These are phyloP conservation scores for Lithohypha guttulata DNA, from an alignment of 2,329 filamentous ascomycete genomes.

Conservation along the genomic window DNA sequence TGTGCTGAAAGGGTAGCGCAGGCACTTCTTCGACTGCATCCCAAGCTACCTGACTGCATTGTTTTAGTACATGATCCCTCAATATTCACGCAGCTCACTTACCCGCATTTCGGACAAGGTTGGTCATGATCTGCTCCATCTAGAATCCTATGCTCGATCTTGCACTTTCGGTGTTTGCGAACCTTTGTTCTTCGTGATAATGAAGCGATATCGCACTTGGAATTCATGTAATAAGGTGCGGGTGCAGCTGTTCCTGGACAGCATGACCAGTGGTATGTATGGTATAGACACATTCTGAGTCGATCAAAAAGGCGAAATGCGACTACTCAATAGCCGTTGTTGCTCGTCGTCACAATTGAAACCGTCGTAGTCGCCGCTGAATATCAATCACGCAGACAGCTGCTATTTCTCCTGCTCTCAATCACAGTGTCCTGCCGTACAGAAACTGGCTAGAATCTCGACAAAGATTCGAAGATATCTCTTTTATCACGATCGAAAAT, in stretches of 20 bases:
- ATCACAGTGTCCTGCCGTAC: no score
- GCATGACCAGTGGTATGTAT: slow-evolving; percentile 22
- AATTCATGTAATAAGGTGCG: slow-evolving; percentile 21
- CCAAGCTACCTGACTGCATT: background rate
- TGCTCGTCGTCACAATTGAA: background rate
- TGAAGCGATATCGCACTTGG: slow-evolving; percentile 17
- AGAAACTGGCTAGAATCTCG: no score
- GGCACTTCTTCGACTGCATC: slow-evolving; percentile 6
- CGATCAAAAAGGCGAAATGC: background rate
- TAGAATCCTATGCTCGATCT: slow-evolving; percentile 19
- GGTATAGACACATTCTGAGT: slow-evolving; percentile 20
- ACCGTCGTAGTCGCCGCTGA: background rate
- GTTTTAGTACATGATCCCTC: no score
- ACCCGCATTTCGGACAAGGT: slow-evolving; percentile 21
- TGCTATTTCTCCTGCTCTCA: no score
- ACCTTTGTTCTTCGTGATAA: slow-evolving; percentile 7
- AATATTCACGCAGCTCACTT: slow-evolving; percentile 9
- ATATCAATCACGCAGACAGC: no score
- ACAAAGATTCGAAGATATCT: background rate
- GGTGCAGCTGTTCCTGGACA: slow-evolving; percentile 20
- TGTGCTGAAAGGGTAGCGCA: background rate
- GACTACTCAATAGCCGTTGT: background rate
- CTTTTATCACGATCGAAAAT: background rate
- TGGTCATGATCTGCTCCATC: slow-evolving; percentile 20
- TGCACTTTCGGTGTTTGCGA: slow-evolving; percentile 14